Evolutionary conservation across 805 yeast species (phyloP).

Genomic region (Schwanniomyces pseudopolymorphus): DNA sequence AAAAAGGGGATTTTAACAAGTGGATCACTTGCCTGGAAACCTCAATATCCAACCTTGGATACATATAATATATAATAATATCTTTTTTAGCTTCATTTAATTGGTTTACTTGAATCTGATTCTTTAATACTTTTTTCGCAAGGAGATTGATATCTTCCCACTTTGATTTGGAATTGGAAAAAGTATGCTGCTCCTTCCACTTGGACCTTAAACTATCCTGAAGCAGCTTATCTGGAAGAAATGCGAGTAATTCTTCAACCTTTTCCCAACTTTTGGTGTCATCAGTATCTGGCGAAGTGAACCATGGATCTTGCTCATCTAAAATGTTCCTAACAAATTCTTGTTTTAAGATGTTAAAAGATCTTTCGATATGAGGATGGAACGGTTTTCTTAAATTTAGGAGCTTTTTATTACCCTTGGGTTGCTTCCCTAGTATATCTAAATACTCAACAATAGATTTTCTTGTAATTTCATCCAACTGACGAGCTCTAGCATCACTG

Average conservation of each 20-base stretch:
- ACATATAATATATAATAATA: conserved; percentile 72
- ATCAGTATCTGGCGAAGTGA: conserved; percentile 29
- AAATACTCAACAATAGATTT: conserved; percentile 81
- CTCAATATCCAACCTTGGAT: conserved; percentile 91
- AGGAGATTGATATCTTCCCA: conserved; percentile 74
- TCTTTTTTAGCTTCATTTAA: conserved; percentile 78
- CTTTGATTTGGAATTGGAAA: conserved; percentile 54
- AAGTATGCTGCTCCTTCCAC: conserved; percentile 48
- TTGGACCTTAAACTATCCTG: conserved; percentile 50
- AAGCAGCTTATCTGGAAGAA: conserved; percentile 61
- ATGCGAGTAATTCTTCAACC: conserved; percentile 55
- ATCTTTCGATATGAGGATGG: conserved; percentile 84
- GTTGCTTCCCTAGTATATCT: conserved; percentile 59
- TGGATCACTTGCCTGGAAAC: conserved; percentile 89
- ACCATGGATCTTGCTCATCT: conserved; percentile 88
- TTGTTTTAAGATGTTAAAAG: conserved; percentile 63
- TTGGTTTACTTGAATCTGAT: conserved; percentile 44
- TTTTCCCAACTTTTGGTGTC: conserved; percentile 48
- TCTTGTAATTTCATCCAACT: conserved; percentile 69
- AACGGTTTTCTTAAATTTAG: conserved; percentile 70
- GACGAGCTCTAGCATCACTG: conserved; percentile 80
- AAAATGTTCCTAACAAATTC: conserved; percentile 66
- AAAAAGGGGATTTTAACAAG: conserved; percentile 92
- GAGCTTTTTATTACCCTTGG: conserved; percentile 44
- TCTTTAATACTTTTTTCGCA: conserved; percentile 48